Conservation (phyloP, 805 yeast species). For the Torulaspora gathmanii region DNA sequence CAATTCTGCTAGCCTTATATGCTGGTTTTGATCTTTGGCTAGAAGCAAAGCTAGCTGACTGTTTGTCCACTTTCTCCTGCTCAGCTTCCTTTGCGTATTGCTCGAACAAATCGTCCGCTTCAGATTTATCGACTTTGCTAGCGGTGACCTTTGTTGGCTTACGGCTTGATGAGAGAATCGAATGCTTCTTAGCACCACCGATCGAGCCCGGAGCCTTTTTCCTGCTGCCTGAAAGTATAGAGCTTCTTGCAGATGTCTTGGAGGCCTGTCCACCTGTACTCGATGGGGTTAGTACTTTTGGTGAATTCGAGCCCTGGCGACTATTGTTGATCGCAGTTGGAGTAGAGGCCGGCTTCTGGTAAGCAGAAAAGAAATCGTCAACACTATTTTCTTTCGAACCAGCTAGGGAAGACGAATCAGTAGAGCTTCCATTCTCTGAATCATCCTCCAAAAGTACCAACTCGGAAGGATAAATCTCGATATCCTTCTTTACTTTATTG, state of each 20-base stretch:
- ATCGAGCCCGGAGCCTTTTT: constrained; percentile 23
- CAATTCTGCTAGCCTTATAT: constrained; percentile 11
- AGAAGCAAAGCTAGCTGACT: constrained; percentile 18
- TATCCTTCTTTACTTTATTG: constrained; percentile 62
- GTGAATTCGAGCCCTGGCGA: constrained; percentile 17
- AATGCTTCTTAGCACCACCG: constrained; percentile 37
- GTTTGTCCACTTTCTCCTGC: constrained; percentile 65
- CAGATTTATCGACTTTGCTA: constrained; percentile 51
- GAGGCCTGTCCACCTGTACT: constrained; percentile 17
- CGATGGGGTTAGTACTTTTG: constrained; percentile 21
- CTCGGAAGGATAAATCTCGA: constrained; percentile 62
- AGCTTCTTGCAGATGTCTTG: constrained; percentile 18
- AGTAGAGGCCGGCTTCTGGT: constrained; percentile 70
- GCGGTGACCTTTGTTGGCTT: constrained; percentile 53
- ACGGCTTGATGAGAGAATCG: constrained; percentile 51
- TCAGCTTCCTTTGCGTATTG: constrained; percentile 74
- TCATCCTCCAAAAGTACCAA: constrained; percentile 46
- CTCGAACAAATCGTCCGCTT: constrained; percentile 50
- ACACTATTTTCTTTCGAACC: constrained; percentile 42
- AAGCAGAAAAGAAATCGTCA: constrained; percentile 87
- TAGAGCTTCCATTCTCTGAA: constrained; percentile 21
- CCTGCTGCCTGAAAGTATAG: constrained; percentile 29
- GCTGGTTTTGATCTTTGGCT: constrained; percentile 16
- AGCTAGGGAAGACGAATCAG: constrained; percentile 29
- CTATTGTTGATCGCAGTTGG: constrained; percentile 25